A percentile compares a stretch with the other conserved stretches of the same genome.
These are phyloP conservation scores for Tulasnella sp. DNA, from an alignment of 768 basidiomycete genomes.

Conservation along the genomic window DNA sequence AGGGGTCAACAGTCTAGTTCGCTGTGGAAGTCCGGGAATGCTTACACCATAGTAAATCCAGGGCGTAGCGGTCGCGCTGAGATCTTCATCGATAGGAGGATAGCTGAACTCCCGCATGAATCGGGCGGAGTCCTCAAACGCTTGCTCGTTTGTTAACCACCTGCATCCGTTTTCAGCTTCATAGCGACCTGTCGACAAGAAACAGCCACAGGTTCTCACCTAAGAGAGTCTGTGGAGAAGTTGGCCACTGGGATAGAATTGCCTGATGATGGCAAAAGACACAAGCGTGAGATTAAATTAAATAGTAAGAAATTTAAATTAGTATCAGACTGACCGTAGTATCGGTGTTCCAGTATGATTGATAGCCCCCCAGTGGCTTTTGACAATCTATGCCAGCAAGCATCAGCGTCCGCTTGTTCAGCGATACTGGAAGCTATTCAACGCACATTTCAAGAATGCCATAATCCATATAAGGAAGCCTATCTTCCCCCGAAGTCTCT, in stretches of 20 bases:
- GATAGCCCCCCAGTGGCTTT: slow-evolving; percentile 79
- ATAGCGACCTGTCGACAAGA: slow-evolving; percentile 2
- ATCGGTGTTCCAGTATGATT: slow-evolving; percentile 86
- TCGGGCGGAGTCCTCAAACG: slow-evolving; percentile 82
- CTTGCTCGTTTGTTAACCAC: slow-evolving; percentile 82
- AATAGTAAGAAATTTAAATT: slow-evolving; percentile 15
- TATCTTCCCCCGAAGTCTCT: slow-evolving; percentile 67
- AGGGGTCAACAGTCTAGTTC: neutral
- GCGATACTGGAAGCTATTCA: neutral
- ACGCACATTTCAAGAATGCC: slow-evolving; percentile 52
- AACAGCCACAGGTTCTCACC: slow-evolving; percentile 33
- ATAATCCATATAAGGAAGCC: slow-evolving; percentile 49
- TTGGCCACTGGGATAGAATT: slow-evolving; percentile 63
- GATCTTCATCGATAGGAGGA: slow-evolving; percentile 37
- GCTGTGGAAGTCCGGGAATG: slow-evolving; percentile 7
- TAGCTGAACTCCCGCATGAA: slow-evolving; percentile 80
- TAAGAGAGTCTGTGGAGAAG: slow-evolving; percentile 70
- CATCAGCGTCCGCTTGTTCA: neutral
- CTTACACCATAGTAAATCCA: slow-evolving; percentile 92
- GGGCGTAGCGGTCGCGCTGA: slow-evolving; percentile 54
- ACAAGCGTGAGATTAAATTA: neutral
- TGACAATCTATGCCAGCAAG: slow-evolving; percentile 47
- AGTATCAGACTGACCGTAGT: slow-evolving; percentile 50
- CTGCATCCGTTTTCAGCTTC: slow-evolving; percentile 36
- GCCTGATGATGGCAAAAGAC: slow-evolving; percentile 33